Conservation (phyloP, 192 early-diverging fungal species). For the Mortierella claussenii region DNA sequence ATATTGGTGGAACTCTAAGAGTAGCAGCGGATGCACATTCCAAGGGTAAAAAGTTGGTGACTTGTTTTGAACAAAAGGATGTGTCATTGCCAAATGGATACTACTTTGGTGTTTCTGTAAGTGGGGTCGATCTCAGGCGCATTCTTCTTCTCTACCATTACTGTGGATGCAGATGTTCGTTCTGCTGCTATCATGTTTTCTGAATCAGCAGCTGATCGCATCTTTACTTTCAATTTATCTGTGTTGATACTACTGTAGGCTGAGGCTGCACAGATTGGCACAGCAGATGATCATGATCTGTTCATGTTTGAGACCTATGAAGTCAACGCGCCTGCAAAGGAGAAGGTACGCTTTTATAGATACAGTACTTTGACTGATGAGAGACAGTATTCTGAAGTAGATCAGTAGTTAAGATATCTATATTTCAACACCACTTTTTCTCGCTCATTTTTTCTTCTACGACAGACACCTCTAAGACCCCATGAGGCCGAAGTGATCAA, state of each 20-base stretch:
- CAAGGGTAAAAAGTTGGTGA: conserved; percentile 61
- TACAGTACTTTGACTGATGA: too few relatives aligned
- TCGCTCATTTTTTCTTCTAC: neutral
- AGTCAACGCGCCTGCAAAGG: conserved; percentile 64
- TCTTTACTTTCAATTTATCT: too few relatives aligned
- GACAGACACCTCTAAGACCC: conserved; percentile 33
- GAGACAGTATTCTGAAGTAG: too few relatives aligned
- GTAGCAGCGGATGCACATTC: conserved; percentile 64
- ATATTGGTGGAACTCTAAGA: conserved; percentile 63
- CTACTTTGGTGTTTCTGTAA: conserved; percentile 78
- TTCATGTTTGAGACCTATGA: conserved; percentile 74
- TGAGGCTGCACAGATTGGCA: conserved; percentile 49
- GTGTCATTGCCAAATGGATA: conserved; percentile 73
- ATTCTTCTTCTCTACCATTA: neutral
- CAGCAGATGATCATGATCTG: conserved; percentile 82
- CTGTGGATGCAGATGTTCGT: neutral
- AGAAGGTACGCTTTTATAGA: conserved; percentile 21
- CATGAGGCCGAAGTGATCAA: conserved; percentile 43
- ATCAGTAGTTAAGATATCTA: neutral
- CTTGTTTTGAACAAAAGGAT: conserved; percentile 66
- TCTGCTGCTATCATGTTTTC: neutral
- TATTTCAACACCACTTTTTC: neutral
- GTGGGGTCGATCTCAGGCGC: too few relatives aligned
- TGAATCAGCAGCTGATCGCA: too few relatives aligned
- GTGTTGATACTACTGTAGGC: conserved; percentile 10